Evolutionary conservation across 2,329 filamentous ascomycete species (phyloP), one percentile per base, ranked within the genome.

Genomic region (Aphanocladium album): DNA sequence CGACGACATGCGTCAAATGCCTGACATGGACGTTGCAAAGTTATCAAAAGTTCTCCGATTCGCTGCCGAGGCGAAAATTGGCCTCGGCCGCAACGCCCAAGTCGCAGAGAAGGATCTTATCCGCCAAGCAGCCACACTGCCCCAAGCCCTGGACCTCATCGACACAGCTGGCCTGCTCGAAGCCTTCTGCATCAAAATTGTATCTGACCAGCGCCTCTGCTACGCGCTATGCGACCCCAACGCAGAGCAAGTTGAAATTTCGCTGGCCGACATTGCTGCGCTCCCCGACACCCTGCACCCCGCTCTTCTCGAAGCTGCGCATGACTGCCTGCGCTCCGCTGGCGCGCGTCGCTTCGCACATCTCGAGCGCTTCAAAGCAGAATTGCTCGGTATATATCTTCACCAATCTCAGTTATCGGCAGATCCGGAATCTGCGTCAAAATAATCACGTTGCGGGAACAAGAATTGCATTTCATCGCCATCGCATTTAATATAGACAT

Each of bases 1-100:
- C 41, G 60, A 62, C 50, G 47, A 58, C 27, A 77, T 55, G 37
- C 54, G 41, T 12, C 49, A 51, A 27, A 54, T 58, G 51, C 54
- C 50, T 12, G 60, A 55, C 49, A 62, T 62, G 41, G 35, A 39
- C 41, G 43, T 35, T 23, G 60, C 54, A 2, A 54, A 43, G 33
- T 54, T 62, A 19, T 47, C 50, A 21, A 46, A 33, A 16, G 35
- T 41, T 9, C 41, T 62, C 2, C 47, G 43, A 21, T 58, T 58
- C 19, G 54, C 55, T 27, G 49, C 49, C 33, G 23, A 49, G 11
- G 60, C 56, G 5, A 19, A 27, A 11, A 21, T 14, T 3, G 39
- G 39, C 16, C 39, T 58, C 27, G 30, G 35, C 2, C 47, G 49
- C 25, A 14, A 43, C 56, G 19, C 27, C 2, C 30, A 49, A 9